These are phyloP conservation scores for Flagelloscypha sp. DNA, from an alignment of 768 basidiomycete species.

Conservation along the genomic window DNA sequence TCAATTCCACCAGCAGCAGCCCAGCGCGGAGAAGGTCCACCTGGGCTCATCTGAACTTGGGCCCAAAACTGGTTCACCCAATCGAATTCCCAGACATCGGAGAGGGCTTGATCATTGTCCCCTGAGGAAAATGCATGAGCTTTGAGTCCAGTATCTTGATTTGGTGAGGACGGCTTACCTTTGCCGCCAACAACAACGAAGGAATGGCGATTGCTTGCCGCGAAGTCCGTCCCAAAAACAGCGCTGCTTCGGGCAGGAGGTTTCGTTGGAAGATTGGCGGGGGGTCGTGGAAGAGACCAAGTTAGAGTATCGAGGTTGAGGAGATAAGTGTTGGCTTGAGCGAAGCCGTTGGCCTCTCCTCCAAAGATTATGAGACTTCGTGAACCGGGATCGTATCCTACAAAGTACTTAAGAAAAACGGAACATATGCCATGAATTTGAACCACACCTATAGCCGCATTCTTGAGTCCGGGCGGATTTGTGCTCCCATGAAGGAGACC, in stretches of 20 bases:
- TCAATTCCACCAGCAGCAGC: constrained; percentile 73
- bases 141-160: too few relatives aligned
- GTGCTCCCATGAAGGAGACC: constrained; percentile 43
- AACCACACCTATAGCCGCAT: constrained; percentile 59
- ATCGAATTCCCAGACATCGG: constrained; percentile 78
- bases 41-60: constrained; percentile 40
- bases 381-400: constrained; percentile 30
- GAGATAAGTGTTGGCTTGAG: constrained; percentile 57
- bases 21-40: constrained; percentile 56
- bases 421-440: constrained; percentile 2
- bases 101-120: constrained; percentile 40
- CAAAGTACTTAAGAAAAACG: constrained; percentile 6
- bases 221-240: constrained; percentile 59
- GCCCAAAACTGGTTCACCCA: constrained; percentile 75
- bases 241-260: constrained; percentile 63
- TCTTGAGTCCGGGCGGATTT: constrained; percentile 55
- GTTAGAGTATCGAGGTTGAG: constrained; percentile 51
- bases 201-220: constrained; percentile 75
- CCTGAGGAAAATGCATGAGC: too few relatives aligned
- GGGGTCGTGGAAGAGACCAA: constrained; percentile 54
- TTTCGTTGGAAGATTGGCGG: constrained; percentile 31
- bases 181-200: constrained; percentile 71
- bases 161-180: too few relatives aligned
- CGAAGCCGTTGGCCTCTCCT: constrained; percentile 61
- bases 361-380: constrained; percentile 66